These are phyloP conservation scores for Bryopsis sp. DNA, from an alignment of 139 green algal species.

Conservation along the genomic window DNA sequence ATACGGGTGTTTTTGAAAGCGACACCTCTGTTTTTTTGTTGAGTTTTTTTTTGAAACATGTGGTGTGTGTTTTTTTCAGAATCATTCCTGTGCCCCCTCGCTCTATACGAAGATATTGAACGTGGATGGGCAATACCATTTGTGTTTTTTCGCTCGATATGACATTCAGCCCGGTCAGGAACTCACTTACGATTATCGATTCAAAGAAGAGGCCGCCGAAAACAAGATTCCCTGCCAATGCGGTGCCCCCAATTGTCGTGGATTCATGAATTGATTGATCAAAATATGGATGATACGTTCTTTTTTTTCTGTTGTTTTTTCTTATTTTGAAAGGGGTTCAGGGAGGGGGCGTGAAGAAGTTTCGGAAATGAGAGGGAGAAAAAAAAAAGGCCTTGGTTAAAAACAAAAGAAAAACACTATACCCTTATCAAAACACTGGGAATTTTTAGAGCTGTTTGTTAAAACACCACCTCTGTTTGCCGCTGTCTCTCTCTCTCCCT, in stretches of 20 bases:
- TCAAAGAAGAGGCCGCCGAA: conserved; percentile 37
- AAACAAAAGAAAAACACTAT: no score
- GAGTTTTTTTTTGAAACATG: no score
- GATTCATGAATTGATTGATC: conserved; percentile 61
- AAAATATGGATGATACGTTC: no score
- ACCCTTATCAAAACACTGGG: no score
- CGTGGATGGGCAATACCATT: conserved; percentile 45
- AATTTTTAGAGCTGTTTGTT: no score
- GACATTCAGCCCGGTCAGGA: conserved; percentile 75
- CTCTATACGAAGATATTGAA: conserved; percentile 77
- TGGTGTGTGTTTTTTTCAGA: conserved; percentile 33
- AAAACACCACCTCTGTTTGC: no score
- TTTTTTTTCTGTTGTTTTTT: no score
- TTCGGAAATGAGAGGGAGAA: no score
- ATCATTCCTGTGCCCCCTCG: conserved; percentile 81
- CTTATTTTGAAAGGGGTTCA: no score
- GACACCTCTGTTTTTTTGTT: conserved; percentile 16
- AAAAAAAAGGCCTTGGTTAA: no score
- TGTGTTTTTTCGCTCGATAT: conserved; percentile 72
- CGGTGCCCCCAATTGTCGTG: conserved; percentile 73
- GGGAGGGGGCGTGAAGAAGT: no score
- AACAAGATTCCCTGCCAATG: conserved; percentile 60
- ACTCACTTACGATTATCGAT: conserved; percentile 85
- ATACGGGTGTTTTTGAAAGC: conserved; percentile 5
- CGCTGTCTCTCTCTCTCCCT: no score